Conservation (phyloP, 306 rosid species). For the Trichosanthes cucumerina region DNA sequence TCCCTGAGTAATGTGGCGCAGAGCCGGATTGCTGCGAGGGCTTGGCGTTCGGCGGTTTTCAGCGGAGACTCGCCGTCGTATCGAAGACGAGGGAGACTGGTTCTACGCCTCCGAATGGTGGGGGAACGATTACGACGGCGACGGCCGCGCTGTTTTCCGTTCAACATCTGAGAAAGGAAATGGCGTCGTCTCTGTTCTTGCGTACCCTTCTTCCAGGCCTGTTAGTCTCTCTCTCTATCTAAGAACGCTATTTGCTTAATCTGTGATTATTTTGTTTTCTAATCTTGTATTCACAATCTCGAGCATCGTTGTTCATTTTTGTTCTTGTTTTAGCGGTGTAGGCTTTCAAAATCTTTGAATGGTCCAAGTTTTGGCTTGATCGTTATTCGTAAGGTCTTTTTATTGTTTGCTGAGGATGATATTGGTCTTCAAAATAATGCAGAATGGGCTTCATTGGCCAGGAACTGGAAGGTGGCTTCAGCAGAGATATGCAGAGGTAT, state of each 20-base stretch:
- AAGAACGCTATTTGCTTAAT: neutral
- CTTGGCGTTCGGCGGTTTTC: slow-evolving; percentile 46
- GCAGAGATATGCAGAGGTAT: slow-evolving; percentile 41
- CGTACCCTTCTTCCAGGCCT: slow-evolving; percentile 71
- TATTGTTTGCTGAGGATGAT: neutral
- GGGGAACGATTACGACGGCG: slow-evolving; percentile 38
- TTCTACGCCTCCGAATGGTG: slow-evolving; percentile 88
- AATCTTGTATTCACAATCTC: neutral
- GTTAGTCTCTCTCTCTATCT: slow-evolving; percentile 26
- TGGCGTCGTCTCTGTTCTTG: slow-evolving; percentile 65
- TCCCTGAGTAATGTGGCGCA: slow-evolving; percentile 33
- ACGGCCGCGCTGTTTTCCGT: slow-evolving; percentile 48
- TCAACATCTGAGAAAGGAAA: slow-evolving; percentile 71
- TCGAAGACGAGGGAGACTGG: slow-evolving; percentile 87
- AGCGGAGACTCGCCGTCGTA: slow-evolving; percentile 34
- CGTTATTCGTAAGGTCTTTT: neutral
- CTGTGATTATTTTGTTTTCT: neutral
- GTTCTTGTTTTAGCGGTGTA: neutral
- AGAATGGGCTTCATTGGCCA: slow-evolving; percentile 52
- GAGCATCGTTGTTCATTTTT: neutral
- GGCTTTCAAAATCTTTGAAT: neutral
- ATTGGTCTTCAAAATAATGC: slow-evolving; percentile 9
- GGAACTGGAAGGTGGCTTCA: slow-evolving; percentile 58
- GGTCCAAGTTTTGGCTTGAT: neutral
- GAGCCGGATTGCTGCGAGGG: slow-evolving; percentile 10